Base-by-base conservation (phyloP, 2,329 filamentous ascomycete species). In the Gnomoniopsis smithogilvyi region DNA sequence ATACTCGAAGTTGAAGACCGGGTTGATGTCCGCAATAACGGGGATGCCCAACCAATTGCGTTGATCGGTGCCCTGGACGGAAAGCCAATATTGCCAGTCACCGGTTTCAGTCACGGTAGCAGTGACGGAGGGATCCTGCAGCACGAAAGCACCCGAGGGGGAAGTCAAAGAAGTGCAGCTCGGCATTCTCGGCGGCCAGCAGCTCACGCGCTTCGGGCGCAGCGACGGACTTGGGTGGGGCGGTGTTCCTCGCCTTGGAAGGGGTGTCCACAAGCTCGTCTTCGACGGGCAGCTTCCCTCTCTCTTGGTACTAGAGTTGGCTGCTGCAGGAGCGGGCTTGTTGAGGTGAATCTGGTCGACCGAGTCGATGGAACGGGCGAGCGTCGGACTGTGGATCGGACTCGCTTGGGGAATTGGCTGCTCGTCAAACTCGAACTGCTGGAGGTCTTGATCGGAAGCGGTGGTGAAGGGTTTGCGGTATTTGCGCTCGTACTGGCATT, bases 401-500 rank as follows among this genome's bases (percentile, higher is more conserved):
- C 84, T 88, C 2, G 86, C 85, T 38, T 82, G 83, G 1, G 86
- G 86, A 58, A 88, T 87, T 8, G 84, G 83, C 38, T 83, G 79
- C 67, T 85, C 82, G 63, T 83, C 76, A 70, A 97, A 98, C 17
- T 88, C 85, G 67, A 99, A 97, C 66, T 96, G 86, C 62, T 85
- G 75, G 4, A 98, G 81, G 64, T 99, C 92, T 62, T 86, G 80
- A 59, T 92, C 88, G 10, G 91, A 92, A 1, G 95, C 95, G 51
- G 87, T 88, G 49, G 91, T 87, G 66, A 91, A 84, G 43, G 85
- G 88, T 69, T 88, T 90, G 63, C 91, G 86, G 73, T 95, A 96
- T 74, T 96, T 98, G 69, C 94, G 86, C 78, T 99, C 95, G 88
- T 96, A 99, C 74, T 99, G 95, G 72, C 95, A 97, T 83, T 97